These are phyloP conservation scores for Hordeum pubiflorum DNA, from an alignment of 202 grass and related monocot species.

Conservation along the genomic window DNA sequence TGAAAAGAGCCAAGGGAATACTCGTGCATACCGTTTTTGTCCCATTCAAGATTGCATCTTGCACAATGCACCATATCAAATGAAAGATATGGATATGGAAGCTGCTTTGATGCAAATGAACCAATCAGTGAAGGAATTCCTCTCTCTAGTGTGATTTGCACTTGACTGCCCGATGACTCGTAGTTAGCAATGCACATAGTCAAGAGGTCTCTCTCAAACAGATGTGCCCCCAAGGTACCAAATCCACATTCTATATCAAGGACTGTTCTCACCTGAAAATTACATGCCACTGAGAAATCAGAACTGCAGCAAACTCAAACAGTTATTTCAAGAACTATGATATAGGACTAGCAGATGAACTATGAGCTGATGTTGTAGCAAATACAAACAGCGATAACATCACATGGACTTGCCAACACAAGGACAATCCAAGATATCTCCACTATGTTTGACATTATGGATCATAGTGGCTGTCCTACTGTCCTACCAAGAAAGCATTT, in stretches of 20 bases:
- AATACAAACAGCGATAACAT: neutral
- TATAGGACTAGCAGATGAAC: neutral
- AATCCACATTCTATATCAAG: conserved; percentile 99
- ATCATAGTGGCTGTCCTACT: conserved; percentile 6
- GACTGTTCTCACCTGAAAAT: conserved; percentile 85
- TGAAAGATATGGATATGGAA: conserved; percentile 89
- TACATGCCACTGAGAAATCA: conserved; percentile 26
- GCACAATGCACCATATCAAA: conserved; percentile 98
- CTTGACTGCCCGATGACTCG: conserved; percentile 91
- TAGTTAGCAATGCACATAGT: conserved; percentile 99
- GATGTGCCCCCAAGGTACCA: conserved; percentile 85
- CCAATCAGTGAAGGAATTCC: conserved; percentile 93
- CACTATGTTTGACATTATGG: conserved; percentile 2
- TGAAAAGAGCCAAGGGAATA: conserved; percentile 8
- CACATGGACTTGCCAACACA: conserved; percentile 9
- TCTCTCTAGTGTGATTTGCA: conserved; percentile 96
- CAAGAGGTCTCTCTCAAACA: conserved; percentile 74
- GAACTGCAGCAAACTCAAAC: conserved; percentile 8
- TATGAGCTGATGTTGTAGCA: neutral
- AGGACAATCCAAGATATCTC: neutral
- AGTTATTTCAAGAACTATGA: neutral
- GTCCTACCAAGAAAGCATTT: conserved; percentile 18
- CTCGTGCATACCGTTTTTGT: conserved; percentile 59
- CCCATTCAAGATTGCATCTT: conserved; percentile 89
- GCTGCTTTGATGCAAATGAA: conserved; percentile 74